A percentile compares a stretch with the other conserved stretches of the same genome.
phyloP scores from a whole-genome alignment of 2,329 filamentous ascomycete genomes.

The Botryotinia narcissicola region DNA sequence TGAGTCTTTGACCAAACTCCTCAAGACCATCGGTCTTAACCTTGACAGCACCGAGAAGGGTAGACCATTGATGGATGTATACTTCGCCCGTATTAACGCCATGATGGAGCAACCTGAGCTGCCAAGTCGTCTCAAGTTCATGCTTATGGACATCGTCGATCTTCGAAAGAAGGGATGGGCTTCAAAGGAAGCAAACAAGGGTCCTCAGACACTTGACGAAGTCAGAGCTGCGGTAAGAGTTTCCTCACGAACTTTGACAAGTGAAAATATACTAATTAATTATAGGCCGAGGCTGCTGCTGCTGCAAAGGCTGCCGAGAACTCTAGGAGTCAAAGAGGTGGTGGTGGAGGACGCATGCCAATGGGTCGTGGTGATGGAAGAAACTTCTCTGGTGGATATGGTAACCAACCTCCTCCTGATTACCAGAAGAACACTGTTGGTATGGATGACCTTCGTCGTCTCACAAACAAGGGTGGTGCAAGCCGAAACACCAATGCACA shows the following conservation, averaged over 20 bases:
- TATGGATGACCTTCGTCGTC: constrained; percentile 85
- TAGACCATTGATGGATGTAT: constrained; percentile 81
- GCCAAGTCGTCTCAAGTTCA: constrained; percentile 86
- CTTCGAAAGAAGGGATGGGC: constrained; percentile 74
- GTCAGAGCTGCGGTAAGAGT: constrained; percentile 72
- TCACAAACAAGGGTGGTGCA: constrained; percentile 60
- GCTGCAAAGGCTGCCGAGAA: constrained; percentile 79
- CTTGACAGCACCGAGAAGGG: constrained; percentile 84
- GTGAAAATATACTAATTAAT: constrained; percentile 32
- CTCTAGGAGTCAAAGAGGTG: constrained; percentile 58
- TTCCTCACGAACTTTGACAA: neutral
- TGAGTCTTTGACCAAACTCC: constrained; percentile 89
- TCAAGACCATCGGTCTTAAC: constrained; percentile 86
- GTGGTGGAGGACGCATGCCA: constrained; percentile 64
- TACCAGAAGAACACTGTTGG: constrained; percentile 77
- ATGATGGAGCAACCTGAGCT: constrained; percentile 80
- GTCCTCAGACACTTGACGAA: constrained; percentile 93
- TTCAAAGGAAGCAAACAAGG: constrained; percentile 88
- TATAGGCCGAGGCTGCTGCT: constrained; percentile 66
- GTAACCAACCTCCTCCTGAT: constrained; percentile 68
- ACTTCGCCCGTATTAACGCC: constrained; percentile 83
- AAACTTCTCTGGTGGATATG: constrained; percentile 72
- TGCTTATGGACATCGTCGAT: constrained; percentile 93
- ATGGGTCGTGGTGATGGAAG: constrained; percentile 85
- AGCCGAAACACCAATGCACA: constrained; percentile 61